Percentiles rank a stretch among this genome's conserved stretches.
Conservation (phyloP, 768 basidiomycete genomes). For the Fomitopsis pulvina region DNA sequence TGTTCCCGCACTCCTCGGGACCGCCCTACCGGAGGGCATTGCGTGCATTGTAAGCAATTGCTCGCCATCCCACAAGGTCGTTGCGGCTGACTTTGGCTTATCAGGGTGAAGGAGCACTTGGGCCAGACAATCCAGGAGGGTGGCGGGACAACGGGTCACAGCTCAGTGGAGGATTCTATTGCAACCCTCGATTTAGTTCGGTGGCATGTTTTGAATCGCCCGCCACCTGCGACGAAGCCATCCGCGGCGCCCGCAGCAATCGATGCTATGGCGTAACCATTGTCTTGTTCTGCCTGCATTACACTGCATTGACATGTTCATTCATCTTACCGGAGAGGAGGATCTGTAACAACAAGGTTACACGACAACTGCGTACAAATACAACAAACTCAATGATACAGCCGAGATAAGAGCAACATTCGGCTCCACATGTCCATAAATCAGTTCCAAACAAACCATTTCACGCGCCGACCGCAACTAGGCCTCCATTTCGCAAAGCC, state of each 20-base stretch:
- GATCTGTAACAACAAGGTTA: no score
- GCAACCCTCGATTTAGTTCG: conserved; percentile 86
- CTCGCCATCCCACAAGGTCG: not conserved
- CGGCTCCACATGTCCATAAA: no score
- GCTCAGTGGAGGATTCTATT: conserved; percentile 83
- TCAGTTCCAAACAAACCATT: no score
- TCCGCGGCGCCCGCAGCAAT: not conserved
- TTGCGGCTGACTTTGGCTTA: not conserved
- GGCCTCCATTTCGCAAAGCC: not conserved
- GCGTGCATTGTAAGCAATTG: conserved; percentile 59
- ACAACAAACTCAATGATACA: no score
- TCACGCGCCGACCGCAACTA: not conserved
- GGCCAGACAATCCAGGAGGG: conserved; percentile 78
- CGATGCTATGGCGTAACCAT: no score
- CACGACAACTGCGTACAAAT: no score
- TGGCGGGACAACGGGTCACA: conserved; percentile 73
- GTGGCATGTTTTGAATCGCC: conserved; percentile 68
- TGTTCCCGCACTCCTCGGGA: conserved; percentile 85
- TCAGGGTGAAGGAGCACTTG: conserved; percentile 77
- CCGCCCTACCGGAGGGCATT: conserved; percentile 72
- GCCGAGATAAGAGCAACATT: no score
- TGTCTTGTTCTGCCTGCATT: no score
- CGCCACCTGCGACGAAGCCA: conserved; percentile 25
- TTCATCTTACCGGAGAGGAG: no score
- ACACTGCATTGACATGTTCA: no score